Base-by-base conservation (phyloP, 1,139 yeast genomes). In the Candida smagusa region DNA sequence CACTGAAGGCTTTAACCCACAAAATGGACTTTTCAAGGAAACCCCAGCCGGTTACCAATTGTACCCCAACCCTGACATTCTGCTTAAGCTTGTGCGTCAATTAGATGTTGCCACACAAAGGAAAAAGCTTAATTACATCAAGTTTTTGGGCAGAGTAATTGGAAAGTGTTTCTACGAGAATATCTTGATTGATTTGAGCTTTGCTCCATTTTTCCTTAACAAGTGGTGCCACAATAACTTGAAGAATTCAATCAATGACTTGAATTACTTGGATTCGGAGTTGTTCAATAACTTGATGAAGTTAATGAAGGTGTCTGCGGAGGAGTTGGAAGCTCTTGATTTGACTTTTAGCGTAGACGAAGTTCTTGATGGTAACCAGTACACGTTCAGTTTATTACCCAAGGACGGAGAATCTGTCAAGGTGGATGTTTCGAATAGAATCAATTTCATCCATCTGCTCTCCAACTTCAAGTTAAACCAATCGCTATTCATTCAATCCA, bases 131-230 rank as follows among this genome's bases (percentile, higher is more conserved):
- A 54, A 61, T 22, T 71, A 72, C 41, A 59, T 77, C 35, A 70
- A 71, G 47, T 89, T 88, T 50, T 59, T 89, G 48, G 98, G 98
- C 0, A 79, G 75, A 61, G 65, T 89, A 7, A 70, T 92, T 34
- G 98, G 97, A 1, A 92, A 89, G 55, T 89, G 97, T 53, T 65
- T 92, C n/a, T 88, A 84, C 53, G 96, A 87, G 41, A 80, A 81
- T 39, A 83, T 89, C 3, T 67, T 90, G 45, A 78, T 92, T 9
- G 96, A 90, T 57, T 77, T 87, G 21, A 76, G 82, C 12, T 90
- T 92, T 70, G 90, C 97, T 0, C 87, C 94, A 3, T 88, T 89
- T 49, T 92, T 92, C 53, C 59, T 92, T 35, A 82, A 80, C 45
- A 86, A 84, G 56, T 78, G 94, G 86, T 60, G 76, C 45, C 54